Percentiles rank a stretch among this genome's conserved stretches.
These are phyloP conservation scores for Anthracocystis walkeri DNA, from an alignment of 1,284 basidiomycete genomes.

Conservation along the genomic window DNA sequence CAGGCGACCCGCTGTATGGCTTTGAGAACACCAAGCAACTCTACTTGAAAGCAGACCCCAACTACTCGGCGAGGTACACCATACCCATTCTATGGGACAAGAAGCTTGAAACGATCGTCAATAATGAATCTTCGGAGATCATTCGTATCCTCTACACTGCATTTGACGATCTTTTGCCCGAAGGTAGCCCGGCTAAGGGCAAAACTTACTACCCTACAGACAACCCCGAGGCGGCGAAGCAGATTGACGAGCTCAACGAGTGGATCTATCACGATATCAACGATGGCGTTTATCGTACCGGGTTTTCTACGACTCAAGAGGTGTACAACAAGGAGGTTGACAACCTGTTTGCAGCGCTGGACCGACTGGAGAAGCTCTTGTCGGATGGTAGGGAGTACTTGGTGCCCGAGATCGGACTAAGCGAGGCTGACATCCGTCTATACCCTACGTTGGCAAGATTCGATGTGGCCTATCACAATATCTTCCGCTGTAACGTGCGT, in stretches of 20 bases:
- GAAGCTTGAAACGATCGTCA: constrained; percentile 86
- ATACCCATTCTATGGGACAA: constrained; percentile 90
- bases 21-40: constrained; percentile 69
- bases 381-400: constrained; percentile 81
- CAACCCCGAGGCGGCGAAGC: constrained; percentile 15
- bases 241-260: constrained; percentile 84
- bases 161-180: constrained; percentile 56
- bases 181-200: constrained; percentile 30
- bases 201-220: constrained; percentile 75
- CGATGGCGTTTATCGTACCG: constrained; percentile 78
- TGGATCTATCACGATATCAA: constrained; percentile 75
- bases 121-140: constrained; percentile 74
- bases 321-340: constrained; percentile 83
- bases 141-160: constrained; percentile 85
- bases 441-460: constrained; percentile 85
- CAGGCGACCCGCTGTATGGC: constrained; percentile 69
- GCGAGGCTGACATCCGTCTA: constrained; percentile 87
- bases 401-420: constrained; percentile 79
- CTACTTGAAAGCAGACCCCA: constrained; percentile 80
- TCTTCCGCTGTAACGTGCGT: constrained; percentile 87
- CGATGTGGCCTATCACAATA: constrained; percentile 83
- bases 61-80: constrained; percentile 54
- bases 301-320: constrained; percentile 81
- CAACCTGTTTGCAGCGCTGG: constrained; percentile 77
- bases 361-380: constrained; percentile 82